Percentiles rank a stretch among this genome's conserved stretches.
These are phyloP conservation scores for Penicillium sclerotiorum DNA, from an alignment of 2,329 filamentous ascomycete species.

Conservation along the genomic window DNA sequence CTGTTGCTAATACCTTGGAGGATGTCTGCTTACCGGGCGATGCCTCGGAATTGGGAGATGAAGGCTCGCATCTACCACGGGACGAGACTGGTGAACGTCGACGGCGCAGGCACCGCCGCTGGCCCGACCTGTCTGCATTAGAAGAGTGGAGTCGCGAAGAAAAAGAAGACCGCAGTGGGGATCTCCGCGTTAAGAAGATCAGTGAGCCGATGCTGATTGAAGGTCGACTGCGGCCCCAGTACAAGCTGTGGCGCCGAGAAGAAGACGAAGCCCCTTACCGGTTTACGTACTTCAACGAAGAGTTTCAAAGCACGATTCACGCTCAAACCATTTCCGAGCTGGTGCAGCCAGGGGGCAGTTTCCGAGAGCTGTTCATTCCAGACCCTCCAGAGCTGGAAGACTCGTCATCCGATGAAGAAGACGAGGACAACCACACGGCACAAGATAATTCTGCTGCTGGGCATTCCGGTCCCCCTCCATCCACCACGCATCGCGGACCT, in stretches of 20 bases:
- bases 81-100: constrained; percentile 46
- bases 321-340: constrained; percentile 94
- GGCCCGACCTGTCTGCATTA: constrained; percentile 82
- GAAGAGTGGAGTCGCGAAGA: constrained; percentile 91
- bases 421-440: constrained; percentile 31
- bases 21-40: constrained; percentile 91
- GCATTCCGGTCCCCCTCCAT: no score
- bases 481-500: neutral
- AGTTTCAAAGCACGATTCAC: constrained; percentile 93
- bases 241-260: constrained; percentile 79
- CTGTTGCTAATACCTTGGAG: constrained; percentile 66
- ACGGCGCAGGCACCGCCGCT: constrained; percentile 69
- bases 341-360: constrained; percentile 79
- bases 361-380: constrained; percentile 86
- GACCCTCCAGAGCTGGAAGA: constrained; percentile 77
- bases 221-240: constrained; percentile 79
- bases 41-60: constrained; percentile 81
- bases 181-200: constrained; percentile 83
- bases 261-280: constrained; percentile 90
- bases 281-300: constrained; percentile 98
- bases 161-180: constrained; percentile 82
- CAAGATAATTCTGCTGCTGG: constrained; percentile 16
- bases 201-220: constrained; percentile 92
- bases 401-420: constrained; percentile 68
- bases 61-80: constrained; percentile 57